Percentiles rank a stretch among this genome's conserved stretches.
Conservation (phyloP, 78 protist species). For the Dictyostelium firmibasis region DNA sequence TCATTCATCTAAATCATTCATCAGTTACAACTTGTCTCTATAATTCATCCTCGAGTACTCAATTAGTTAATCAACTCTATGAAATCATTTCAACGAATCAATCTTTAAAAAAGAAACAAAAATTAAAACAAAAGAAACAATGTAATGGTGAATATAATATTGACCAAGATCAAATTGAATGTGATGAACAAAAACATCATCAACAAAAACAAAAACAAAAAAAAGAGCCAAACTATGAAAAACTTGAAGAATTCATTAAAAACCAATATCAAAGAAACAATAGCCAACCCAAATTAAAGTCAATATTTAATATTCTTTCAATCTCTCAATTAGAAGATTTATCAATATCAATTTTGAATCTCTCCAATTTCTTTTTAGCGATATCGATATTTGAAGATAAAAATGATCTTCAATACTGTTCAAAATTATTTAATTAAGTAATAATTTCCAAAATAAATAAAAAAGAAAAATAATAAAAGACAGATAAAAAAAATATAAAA, state of each 20-base stretch:
- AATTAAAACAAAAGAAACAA: background rate
- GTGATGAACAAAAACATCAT: background rate
- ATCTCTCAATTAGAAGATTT: conserved; percentile 45
- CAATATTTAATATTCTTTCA: conserved; percentile 42
- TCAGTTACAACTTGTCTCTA: background rate
- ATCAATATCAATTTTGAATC: background rate
- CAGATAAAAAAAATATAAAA: background rate
- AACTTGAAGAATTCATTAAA: conserved; percentile 1
- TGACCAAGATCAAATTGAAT: background rate
- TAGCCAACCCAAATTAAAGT: background rate
- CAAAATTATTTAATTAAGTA: background rate
- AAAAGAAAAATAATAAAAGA: background rate
- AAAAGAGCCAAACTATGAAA: background rate
- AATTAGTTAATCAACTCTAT: background rate
- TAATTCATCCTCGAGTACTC: background rate
- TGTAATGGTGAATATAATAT: background rate
- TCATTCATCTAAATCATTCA: conserved; percentile 17
- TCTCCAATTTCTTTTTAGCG: conserved; percentile 43
- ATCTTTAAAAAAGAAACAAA: background rate
- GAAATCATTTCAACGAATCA: background rate
- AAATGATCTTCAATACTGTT: conserved; percentile 34
- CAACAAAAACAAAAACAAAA: background rate
- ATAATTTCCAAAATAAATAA: background rate
- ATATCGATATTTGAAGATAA: conserved; percentile 43
- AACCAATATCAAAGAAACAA: background rate